Evolutionary conservation across 306 rosid genomes (phyloP).

Genomic region (apple (Malus domestica)): ASM211411v1 NC_041790.1:11630001-11630500

Average conservation of each 20-base stretch:
- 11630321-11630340: neutral
- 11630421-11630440: no score
- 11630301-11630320: neutral
- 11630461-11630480: neutral
- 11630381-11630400: neutral
- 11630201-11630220: slow-evolving; percentile 52
- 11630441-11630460: neutral
- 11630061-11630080: slow-evolving; percentile 31
- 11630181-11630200: slow-evolving; percentile 4
- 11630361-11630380: neutral
- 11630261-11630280: slow-evolving; percentile 50
- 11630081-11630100: slow-evolving; percentile 26
- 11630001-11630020: slow-evolving; percentile 4
- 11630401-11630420: neutral
- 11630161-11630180: slow-evolving; percentile 7
- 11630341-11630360: neutral
- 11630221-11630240: slow-evolving; percentile 83
- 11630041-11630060: slow-evolving; percentile 30
- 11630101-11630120: slow-evolving; percentile 48
- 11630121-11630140: slow-evolving; percentile 47
- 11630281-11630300: neutral
- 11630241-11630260: slow-evolving; percentile 83
- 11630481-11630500: neutral
- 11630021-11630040: slow-evolving; percentile 32
- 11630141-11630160: slow-evolving; percentile 19